Conservation (phyloP, 768 basidiomycete genomes). For the Rhodosporidiobolus odoratus region DNA sequence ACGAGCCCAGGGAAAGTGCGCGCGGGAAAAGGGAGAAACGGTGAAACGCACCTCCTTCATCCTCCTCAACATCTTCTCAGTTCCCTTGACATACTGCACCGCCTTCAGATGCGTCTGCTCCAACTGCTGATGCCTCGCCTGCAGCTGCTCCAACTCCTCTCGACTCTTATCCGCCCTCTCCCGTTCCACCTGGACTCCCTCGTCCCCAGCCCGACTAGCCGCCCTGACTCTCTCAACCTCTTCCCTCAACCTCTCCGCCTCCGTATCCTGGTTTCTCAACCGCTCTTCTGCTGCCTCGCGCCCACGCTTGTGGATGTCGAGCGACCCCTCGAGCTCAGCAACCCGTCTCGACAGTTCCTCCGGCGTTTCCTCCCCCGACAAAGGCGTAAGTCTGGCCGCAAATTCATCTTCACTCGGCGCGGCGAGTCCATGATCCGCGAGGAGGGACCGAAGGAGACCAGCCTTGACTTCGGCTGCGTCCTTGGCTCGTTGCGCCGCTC, state of each 20-base stretch:
- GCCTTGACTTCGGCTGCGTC: conserved; percentile 68
- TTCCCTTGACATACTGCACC: conserved; percentile 96
- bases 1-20: not conserved
- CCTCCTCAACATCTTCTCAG: conserved; percentile 93
- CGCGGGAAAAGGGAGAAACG: not conserved
- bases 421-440: conserved; percentile 79
- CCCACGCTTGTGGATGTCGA: conserved; percentile 74
- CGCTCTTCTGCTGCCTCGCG: conserved; percentile 41
- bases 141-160: conserved; percentile 54
- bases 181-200: not conserved
- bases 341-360: conserved; percentile 49
- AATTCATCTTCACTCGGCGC: conserved; percentile 65
- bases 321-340: conserved; percentile 68
- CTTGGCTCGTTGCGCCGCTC: conserved; percentile 60
- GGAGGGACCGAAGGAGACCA: conserved; percentile 72
- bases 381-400: conserved; percentile 25
- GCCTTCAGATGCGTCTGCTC: conserved; percentile 95
- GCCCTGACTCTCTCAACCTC: conserved; percentile 22
- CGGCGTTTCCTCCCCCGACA: conserved; percentile 46
- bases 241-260: conserved; percentile 27
- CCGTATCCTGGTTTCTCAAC: too few relatives aligned
- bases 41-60: conserved; percentile 65
- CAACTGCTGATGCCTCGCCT: conserved; percentile 57
- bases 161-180: conserved; percentile 46
- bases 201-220: conserved; percentile 14